A percentile compares a stretch with the other conserved stretches of the same genome.
phyloP scores from a whole-genome alignment of 1,284 basidiomycete species.

The Wolfiporia cocos region DNA sequence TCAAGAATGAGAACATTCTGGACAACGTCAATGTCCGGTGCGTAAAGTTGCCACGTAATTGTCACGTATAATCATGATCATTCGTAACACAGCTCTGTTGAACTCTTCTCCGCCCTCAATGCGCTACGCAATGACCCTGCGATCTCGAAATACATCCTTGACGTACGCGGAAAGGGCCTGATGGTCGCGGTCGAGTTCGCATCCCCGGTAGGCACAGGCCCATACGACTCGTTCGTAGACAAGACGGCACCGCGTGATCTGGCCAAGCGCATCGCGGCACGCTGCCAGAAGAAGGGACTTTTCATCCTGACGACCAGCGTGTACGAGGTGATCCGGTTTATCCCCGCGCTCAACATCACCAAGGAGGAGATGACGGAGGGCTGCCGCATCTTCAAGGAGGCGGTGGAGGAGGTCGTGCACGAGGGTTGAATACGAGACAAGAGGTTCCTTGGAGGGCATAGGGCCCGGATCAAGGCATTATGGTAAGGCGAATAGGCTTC shows the following conservation, averaged over 20 bases:
- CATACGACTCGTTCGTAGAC: slow-evolving; percentile 37
- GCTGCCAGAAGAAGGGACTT: slow-evolving; percentile 81
- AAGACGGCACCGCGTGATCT: slow-evolving; percentile 53
- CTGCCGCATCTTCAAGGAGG: slow-evolving; percentile 50
- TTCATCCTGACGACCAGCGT: slow-evolving; percentile 76
- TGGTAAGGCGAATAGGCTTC: no score
- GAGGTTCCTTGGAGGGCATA: no score
- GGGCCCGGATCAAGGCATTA: no score
- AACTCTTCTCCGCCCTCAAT: slow-evolving; percentile 64
- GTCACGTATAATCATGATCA: not conserved
- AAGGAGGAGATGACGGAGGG: slow-evolving; percentile 58
- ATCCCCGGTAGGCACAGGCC: slow-evolving; percentile 40
- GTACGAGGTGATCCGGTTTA: slow-evolving; percentile 79
- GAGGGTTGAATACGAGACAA: no score
- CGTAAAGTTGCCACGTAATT: slow-evolving; percentile 5
- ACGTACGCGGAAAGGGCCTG: slow-evolving; percentile 73
- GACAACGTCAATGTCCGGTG: slow-evolving; percentile 74
- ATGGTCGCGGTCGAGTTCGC: slow-evolving; percentile 84
- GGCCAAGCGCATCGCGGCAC: slow-evolving; percentile 71
- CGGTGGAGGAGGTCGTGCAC: slow-evolving; percentile 55
- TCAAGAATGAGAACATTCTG: slow-evolving; percentile 73
- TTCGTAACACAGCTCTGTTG: slow-evolving; percentile 53
- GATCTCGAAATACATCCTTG: slow-evolving; percentile 55
- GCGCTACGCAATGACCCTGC: slow-evolving; percentile 45
- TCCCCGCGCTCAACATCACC: slow-evolving; percentile 64